Conservation (phyloP, 805 yeast genomes). For the Suhomyces canberraensis region DNA sequence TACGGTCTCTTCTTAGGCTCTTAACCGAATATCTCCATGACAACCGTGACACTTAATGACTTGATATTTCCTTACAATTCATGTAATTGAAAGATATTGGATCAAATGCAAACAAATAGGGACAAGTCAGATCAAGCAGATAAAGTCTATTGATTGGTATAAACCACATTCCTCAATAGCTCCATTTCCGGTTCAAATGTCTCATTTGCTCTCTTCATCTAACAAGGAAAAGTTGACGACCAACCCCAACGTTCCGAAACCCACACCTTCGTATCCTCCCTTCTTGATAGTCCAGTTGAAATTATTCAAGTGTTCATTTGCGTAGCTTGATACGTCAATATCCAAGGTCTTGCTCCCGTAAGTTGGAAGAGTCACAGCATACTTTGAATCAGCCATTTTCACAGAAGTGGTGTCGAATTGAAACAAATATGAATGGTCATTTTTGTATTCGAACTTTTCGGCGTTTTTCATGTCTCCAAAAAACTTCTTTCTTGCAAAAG, state of each 20-base stretch:
- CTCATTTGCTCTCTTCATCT: constrained; percentile 23
- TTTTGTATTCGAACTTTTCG: constrained; percentile 37
- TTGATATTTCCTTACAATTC: too few species aligned
- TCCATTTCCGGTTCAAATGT: too few species aligned
- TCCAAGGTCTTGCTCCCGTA: constrained; percentile 43
- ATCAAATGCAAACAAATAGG: too few species aligned
- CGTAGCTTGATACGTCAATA: constrained; percentile 39
- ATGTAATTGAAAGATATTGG: too few species aligned
- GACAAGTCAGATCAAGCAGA: too few species aligned
- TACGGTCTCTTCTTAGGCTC: too few species aligned
- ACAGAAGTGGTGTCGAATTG: constrained; percentile 56
- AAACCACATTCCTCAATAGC: too few species aligned
- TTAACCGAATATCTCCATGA: too few species aligned
- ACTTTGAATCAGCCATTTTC: constrained; percentile 47
- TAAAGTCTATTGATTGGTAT: too few species aligned
- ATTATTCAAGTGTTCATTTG: constrained; percentile 42
- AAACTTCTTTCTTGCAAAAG: constrained; percentile 40
- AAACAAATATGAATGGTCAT: constrained; percentile 39
- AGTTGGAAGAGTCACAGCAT: constrained; percentile 52
- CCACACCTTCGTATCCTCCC: constrained; percentile 32
- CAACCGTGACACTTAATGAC: too few species aligned
- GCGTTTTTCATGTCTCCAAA: constrained; percentile 41
- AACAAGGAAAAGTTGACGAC: constrained; percentile 36
- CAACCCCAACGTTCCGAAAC: constrained; percentile 30
- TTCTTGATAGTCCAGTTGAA: constrained; percentile 46